Conservation (phyloP, 306 rosid species). For the Medicago ruthenica region DNA sequence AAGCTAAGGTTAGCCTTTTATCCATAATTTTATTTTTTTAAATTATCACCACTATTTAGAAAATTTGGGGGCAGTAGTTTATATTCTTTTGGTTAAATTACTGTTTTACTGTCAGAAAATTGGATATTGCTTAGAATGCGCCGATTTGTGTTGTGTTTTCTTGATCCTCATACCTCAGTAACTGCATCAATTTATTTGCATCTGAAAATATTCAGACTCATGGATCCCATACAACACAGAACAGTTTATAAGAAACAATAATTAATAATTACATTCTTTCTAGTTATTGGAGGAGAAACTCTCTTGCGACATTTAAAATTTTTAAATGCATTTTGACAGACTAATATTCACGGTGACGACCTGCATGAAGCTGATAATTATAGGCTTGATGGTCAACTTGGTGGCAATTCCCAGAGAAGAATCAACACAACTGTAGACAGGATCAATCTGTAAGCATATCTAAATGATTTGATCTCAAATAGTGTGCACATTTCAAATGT, state of each 20-base stretch:
- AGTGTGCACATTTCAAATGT: neutral
- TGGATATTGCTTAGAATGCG: conserved; percentile 19
- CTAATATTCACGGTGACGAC: conserved; percentile 42
- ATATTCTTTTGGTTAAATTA: conserved; percentile 14
- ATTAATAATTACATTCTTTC: neutral
- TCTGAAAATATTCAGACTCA: neutral
- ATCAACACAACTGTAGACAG: conserved; percentile 74
- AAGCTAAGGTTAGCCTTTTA: conserved; percentile 54
- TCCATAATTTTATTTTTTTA: neutral
- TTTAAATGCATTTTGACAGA: conserved; percentile 56
- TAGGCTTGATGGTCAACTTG: conserved; percentile 46
- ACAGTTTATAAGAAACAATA: neutral
- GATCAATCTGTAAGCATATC: conserved; percentile 81
- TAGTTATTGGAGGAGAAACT: conserved; percentile 22
- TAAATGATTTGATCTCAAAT: conserved; percentile 19
- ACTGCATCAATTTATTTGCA: conserved; percentile 32
- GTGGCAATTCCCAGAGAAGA: conserved; percentile 57
- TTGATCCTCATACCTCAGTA: conserved; percentile 24
- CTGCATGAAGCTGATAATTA: conserved; percentile 41
- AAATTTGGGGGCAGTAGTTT: neutral
- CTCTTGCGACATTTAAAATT: conserved; percentile 19
- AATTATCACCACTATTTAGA: neutral
- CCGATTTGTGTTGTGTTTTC: conserved; percentile 3
- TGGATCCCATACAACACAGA: conserved; percentile 6
- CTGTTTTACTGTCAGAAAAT: neutral